Evolutionary conservation across 805 yeast genomes (phyloP).

Genomic region (Pichia manshurica): DNA sequence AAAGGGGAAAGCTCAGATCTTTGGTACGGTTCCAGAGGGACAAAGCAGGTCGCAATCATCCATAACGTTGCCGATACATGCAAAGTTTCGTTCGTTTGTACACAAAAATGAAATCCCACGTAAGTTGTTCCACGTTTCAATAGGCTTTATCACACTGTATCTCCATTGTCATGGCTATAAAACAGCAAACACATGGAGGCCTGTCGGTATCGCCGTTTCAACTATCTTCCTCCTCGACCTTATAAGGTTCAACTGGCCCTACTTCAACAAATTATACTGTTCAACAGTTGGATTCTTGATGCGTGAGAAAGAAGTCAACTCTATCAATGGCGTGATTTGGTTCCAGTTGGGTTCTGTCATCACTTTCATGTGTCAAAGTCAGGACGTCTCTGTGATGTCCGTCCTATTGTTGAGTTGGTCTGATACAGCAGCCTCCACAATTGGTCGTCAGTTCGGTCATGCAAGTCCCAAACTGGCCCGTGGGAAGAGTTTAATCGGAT

Average conservation of each 20-base stretch:
- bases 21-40: background rate
- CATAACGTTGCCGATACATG: constrained; percentile 21
- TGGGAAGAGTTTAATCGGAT: constrained; percentile 85
- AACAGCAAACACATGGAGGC: constrained; percentile 51
- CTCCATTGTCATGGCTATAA: constrained; percentile 60
- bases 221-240: constrained; percentile 59
- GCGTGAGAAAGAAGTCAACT: constrained; percentile 72
- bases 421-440: constrained; percentile 92
- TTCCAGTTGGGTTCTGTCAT: constrained; percentile 73
- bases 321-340: constrained; percentile 83
- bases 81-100: constrained; percentile 25
- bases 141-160: constrained; percentile 75
- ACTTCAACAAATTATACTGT: constrained; percentile 65
- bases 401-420: constrained; percentile 89
- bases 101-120: constrained; percentile 83
- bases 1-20: background rate
- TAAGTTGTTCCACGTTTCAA: constrained; percentile 80
- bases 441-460: constrained; percentile 83
- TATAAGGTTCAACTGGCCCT: constrained; percentile 53
- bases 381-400: constrained; percentile 75
- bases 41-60: background rate
- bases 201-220: constrained; percentile 50
- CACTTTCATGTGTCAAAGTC: constrained; percentile 64
- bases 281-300: constrained; percentile 69
- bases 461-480: constrained; percentile 71